phyloP scores from a whole-genome alignment of 2,329 filamentous ascomycete species.

The Thielaviopsis ethacetica region DNA sequence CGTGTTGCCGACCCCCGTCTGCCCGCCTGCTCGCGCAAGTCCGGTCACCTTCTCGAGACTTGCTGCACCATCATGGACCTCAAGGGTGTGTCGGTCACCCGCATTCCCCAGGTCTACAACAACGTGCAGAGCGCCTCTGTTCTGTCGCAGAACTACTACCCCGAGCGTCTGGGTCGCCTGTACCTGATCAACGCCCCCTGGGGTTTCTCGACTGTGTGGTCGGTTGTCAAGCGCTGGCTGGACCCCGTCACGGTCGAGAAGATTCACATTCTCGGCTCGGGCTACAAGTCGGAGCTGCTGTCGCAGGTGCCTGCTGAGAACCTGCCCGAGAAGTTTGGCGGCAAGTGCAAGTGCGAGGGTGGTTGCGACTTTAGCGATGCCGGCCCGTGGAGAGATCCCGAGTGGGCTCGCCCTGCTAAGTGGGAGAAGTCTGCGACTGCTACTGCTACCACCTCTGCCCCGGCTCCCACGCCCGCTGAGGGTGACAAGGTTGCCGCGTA shows the following conservation, averaged over 20 bases:
- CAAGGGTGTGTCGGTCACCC: constrained; percentile 77
- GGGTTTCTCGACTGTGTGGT: constrained; percentile 81
- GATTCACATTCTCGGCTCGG: constrained; percentile 73
- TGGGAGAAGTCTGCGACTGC: constrained; percentile 28
- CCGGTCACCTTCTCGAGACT: constrained; percentile 80
- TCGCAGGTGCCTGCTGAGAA: constrained; percentile 79
- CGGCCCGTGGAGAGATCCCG: constrained; percentile 69
- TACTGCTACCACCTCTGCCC: constrained; percentile 15
- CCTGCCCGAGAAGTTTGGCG: constrained; percentile 73
- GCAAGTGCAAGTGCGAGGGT: constrained; percentile 62
- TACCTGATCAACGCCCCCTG: constrained; percentile 97
- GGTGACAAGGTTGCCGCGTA: constrained; percentile 22
- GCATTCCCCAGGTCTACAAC: constrained; percentile 67
- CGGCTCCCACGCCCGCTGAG: constrained; percentile 19
- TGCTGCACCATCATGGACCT: constrained; percentile 98
- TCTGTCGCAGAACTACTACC: constrained; percentile 98
- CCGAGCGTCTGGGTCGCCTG: constrained; percentile 85
- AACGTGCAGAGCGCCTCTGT: constrained; percentile 74
- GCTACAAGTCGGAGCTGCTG: constrained; percentile 73
- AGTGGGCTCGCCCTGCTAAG: constrained; percentile 50
- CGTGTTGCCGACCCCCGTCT: constrained; percentile 84
- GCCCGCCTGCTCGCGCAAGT: constrained; percentile 87
- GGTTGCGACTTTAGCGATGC: constrained; percentile 78
- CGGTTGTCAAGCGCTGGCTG: constrained; percentile 78
- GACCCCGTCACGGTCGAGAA: constrained; percentile 94